Evolutionary conservation across 2,329 filamentous ascomycete species (phyloP).

Genomic region (Colletotrichum euphorbiae): DNA sequence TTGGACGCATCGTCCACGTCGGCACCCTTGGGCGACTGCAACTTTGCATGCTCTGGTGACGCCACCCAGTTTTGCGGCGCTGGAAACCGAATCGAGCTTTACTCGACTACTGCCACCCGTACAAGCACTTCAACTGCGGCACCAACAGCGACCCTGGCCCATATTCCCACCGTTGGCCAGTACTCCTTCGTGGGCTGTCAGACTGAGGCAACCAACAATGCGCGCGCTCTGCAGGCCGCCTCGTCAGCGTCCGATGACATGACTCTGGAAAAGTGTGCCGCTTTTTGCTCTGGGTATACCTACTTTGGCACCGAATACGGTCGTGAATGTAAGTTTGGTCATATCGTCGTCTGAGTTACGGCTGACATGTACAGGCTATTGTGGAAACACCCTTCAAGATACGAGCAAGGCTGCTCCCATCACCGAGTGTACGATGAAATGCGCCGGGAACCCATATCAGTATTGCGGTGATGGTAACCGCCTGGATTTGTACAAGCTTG

Average conservation of each 20-base stretch:
- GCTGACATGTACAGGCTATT: conserved; percentile 47
- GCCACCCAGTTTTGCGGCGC: conserved; percentile 56
- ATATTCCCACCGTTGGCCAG: conserved; percentile 48
- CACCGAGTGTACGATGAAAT: conserved; percentile 53
- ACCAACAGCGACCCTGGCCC: conserved; percentile 49
- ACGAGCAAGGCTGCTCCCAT: conserved; percentile 48
- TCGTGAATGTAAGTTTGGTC: conserved; percentile 48
- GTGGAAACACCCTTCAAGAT: conserved; percentile 50
- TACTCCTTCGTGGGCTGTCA: conserved; percentile 55
- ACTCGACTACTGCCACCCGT: conserved; percentile 54
- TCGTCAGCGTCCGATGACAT: conserved; percentile 49
- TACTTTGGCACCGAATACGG: conserved; percentile 55
- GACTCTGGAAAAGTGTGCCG: conserved; percentile 54
- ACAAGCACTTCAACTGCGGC: conserved; percentile 43
- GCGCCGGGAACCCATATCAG: conserved; percentile 50
- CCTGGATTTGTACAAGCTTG: conserved; percentile 51
- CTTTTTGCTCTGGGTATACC: conserved; percentile 49
- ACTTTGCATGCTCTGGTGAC: conserved; percentile 56
- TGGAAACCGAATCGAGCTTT: conserved; percentile 57
- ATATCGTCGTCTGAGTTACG: background rate
- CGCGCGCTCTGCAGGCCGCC: conserved; percentile 51
- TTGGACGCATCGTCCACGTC: conserved; percentile 43
- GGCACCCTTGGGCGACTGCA: conserved; percentile 49
- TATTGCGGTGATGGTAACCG: conserved; percentile 54
- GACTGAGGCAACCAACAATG: conserved; percentile 50